Percentiles rank a stretch among this genome's conserved stretches.
Conservation (phyloP, 1,139 yeast genomes). For the Suhomyces kunorum region DNA sequence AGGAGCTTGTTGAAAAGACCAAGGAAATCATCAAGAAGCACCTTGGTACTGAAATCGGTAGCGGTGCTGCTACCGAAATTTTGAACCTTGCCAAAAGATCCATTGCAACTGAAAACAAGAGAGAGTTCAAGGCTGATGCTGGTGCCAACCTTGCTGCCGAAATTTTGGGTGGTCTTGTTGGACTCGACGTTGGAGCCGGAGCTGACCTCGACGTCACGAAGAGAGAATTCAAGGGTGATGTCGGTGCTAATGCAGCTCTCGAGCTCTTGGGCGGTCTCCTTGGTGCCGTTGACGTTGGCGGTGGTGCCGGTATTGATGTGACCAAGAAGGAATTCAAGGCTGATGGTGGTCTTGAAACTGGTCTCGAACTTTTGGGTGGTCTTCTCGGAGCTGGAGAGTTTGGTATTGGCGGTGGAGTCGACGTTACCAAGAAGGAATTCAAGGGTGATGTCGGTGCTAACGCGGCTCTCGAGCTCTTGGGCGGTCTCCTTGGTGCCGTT, state of each 20-base stretch:
- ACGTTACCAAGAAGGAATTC: constrained; percentile 11
- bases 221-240: constrained; percentile 8
- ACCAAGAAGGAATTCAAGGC: constrained; percentile 26
- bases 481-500: constrained; percentile 11
- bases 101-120: no score
- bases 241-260: constrained; percentile 8
- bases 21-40: no score
- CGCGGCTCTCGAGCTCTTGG: constrained; percentile 13
- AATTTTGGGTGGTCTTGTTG: constrained; percentile 5
- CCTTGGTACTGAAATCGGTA: no score
- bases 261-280: constrained; percentile 6
- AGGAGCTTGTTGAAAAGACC: no score
- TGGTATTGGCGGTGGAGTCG: constrained; percentile 22
- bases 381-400: constrained; percentile 5
- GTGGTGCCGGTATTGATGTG: constrained; percentile 16
- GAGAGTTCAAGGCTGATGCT: constrained; percentile 11
- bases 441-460: constrained; percentile 15
- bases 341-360: constrained; percentile 9
- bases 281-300: constrained; percentile 12
- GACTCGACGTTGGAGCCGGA: constrained; percentile 10
- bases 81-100: no score
- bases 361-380: constrained; percentile 6
- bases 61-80: no score
- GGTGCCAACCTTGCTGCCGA: constrained; percentile 3
- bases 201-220: constrained; percentile 1